Conservation (phyloP, 1,284 basidiomycete genomes). For the Puccinia polysora region DNA sequence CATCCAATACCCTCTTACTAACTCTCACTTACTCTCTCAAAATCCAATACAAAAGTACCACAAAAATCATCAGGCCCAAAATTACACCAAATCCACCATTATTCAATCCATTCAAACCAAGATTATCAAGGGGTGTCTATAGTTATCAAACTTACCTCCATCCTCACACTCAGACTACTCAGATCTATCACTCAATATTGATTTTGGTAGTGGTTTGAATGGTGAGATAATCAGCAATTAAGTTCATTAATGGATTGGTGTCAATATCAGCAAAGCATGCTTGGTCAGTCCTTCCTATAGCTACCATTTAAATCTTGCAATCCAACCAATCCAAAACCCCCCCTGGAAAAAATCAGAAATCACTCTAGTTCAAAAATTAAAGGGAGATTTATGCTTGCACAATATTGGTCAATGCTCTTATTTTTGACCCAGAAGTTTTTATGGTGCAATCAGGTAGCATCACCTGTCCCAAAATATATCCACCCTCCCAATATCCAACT, state of each 20-base stretch:
- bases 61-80: conserved; percentile 87
- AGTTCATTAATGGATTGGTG: conserved; percentile 88
- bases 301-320: background rate
- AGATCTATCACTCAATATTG: conserved; percentile 83
- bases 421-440: conserved; percentile 92
- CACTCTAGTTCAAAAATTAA: conserved; percentile 83
- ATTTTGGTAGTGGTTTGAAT: conserved; percentile 95
- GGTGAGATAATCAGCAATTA: conserved; percentile 94
- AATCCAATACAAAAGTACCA: conserved; percentile 67
- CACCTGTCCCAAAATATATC: background rate
- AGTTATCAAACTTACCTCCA: conserved; percentile 73
- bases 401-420: conserved; percentile 58
- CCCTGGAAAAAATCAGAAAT: conserved; percentile 73
- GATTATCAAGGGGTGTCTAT: conserved; percentile 94
- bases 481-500: background rate
- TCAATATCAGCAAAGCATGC: conserved; percentile 94
- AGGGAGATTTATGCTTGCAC: conserved; percentile 68
- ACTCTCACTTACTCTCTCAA: background rate
- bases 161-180: conserved; percentile 1
- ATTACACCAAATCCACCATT: conserved; percentile 93
- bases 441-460: conserved; percentile 85
- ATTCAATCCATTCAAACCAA: conserved; percentile 95
- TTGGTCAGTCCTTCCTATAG: conserved; percentile 60
- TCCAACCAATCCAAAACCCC: background rate
- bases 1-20: background rate